Conservation (phyloP, 257 asterid genomes). For the Scutellaria baicalensis region DNA sequence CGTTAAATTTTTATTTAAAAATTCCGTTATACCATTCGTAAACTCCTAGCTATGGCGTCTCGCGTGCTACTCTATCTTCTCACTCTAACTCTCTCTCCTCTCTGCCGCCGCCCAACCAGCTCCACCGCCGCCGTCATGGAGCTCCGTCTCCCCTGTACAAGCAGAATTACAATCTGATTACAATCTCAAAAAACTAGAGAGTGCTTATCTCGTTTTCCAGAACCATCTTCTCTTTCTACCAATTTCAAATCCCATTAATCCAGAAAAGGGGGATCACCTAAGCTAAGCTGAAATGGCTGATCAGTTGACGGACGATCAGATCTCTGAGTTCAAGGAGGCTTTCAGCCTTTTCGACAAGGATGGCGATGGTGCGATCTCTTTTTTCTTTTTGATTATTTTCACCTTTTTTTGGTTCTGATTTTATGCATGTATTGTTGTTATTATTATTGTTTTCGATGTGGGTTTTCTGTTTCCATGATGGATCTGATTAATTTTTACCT, state of each 20-base stretch:
- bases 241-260: background rate
- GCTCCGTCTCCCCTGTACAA: too few relatives aligned
- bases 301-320: slow-evolving; percentile 51
- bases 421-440: background rate
- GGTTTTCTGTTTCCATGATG: background rate
- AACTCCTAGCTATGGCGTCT: too few relatives aligned
- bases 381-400: background rate
- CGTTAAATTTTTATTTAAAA: too few relatives aligned
- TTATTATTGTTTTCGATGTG: background rate
- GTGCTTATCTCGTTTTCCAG: slow-evolving; percentile 12
- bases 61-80: too few relatives aligned
- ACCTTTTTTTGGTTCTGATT: background rate
- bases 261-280: background rate
- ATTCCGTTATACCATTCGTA: too few relatives aligned
- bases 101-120: too few relatives aligned
- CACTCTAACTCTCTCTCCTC: too few relatives aligned
- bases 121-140: too few relatives aligned
- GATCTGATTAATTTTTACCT: slow-evolving; percentile 14
- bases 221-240: background rate
- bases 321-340: slow-evolving; percentile 58
- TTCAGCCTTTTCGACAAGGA: slow-evolving; percentile 53
- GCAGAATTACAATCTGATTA: too few relatives aligned
- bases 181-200: too few relatives aligned
- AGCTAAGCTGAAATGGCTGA: slow-evolving; percentile 37
- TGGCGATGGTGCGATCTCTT: slow-evolving; percentile 41